Evolutionary conservation across 345 rosid genomes (phyloP).

Genomic region (Lumnitzera littorea): DNA sequence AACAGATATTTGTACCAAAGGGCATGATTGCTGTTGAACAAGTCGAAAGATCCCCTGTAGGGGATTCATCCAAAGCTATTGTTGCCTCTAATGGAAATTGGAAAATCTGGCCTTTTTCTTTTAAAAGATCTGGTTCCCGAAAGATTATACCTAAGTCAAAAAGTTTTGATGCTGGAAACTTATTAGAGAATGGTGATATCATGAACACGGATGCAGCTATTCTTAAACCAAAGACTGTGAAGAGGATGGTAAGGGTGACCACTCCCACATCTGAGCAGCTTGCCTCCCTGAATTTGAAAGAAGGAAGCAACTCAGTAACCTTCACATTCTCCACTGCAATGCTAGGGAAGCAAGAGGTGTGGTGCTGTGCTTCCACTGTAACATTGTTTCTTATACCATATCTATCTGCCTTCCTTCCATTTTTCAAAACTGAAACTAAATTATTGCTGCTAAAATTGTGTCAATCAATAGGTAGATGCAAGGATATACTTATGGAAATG

Average conservation of each 20-base stretch:
- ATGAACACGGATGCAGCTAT: constrained; percentile 21
- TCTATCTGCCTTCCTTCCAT: constrained; percentile 1
- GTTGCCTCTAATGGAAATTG: constrained; percentile 54
- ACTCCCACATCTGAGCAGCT: constrained; percentile 88
- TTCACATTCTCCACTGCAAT: constrained; percentile 86
- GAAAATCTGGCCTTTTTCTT: constrained; percentile 86
- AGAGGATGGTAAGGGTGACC: constrained; percentile 44
- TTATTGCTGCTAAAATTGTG: background rate
- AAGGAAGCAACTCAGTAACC: constrained; percentile 64
- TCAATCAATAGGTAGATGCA: constrained; percentile 68
- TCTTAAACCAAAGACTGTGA: constrained; percentile 27
- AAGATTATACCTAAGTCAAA: constrained; percentile 23
- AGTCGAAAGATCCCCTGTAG: constrained; percentile 32
- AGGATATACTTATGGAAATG: constrained; percentile 94
- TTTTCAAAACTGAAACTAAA: background rate
- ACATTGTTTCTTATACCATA: constrained; percentile 4
- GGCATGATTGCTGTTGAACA: constrained; percentile 52
- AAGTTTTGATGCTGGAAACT: constrained; percentile 22
- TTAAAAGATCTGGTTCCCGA: constrained; percentile 33
- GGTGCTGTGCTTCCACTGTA: constrained; percentile 9
- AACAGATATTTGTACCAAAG: constrained; percentile 35
- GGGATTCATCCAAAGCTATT: constrained; percentile 30
- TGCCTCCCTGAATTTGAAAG: constrained; percentile 70
- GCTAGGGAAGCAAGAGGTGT: constrained; percentile 88
- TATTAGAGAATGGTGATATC: constrained; percentile 16